These are phyloP conservation scores for Coprinopsis cinerea DNA, from an alignment of 768 basidiomycete species.

Conservation along the genomic window DNA sequence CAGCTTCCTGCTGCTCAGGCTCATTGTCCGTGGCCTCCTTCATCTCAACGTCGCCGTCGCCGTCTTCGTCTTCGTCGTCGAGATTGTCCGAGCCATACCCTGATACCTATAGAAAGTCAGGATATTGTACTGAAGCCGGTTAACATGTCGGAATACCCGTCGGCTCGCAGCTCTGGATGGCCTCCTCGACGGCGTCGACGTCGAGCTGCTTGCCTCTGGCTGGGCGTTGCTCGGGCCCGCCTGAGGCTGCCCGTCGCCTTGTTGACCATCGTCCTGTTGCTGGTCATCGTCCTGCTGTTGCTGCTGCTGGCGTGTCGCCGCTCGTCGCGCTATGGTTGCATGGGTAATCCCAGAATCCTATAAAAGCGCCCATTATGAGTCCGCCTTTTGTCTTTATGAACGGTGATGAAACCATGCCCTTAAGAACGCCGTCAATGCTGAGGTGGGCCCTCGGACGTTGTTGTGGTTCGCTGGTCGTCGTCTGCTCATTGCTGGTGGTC, in stretches of 20 bases:
- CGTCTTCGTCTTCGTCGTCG: conserved; percentile 41
- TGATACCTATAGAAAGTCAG: conserved; percentile 17
- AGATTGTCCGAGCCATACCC: conserved; percentile 73
- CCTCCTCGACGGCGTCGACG: conserved; percentile 7
- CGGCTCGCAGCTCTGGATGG: conserved; percentile 17
- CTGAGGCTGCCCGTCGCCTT: conserved; percentile 17
- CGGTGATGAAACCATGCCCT: conserved; percentile 39
- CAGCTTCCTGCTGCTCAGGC: neutral
- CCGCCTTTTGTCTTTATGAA: neutral
- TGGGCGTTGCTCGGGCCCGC: conserved; percentile 38
- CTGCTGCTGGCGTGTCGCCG: conserved; percentile 20
- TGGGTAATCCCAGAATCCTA: conserved; percentile 46
- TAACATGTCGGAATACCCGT: conserved; percentile 15
- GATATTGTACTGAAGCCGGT: neutral
- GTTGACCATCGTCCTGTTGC: neutral
- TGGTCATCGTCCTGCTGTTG: conserved; percentile 22
- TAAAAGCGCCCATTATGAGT: neutral
- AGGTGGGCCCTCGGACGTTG: conserved; percentile 77
- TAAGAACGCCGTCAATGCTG: conserved; percentile 78
- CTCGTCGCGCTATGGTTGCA: conserved; percentile 35
- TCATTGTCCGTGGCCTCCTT: no score
- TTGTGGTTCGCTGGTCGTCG: conserved; percentile 17
- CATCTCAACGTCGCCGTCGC: conserved; percentile 13
- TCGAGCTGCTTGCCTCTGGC: conserved; percentile 8
- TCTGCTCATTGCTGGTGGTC: conserved; percentile 9